phyloP scores from a whole-genome alignment of 345 rosid species.

The Syzygium oleosum region DNA sequence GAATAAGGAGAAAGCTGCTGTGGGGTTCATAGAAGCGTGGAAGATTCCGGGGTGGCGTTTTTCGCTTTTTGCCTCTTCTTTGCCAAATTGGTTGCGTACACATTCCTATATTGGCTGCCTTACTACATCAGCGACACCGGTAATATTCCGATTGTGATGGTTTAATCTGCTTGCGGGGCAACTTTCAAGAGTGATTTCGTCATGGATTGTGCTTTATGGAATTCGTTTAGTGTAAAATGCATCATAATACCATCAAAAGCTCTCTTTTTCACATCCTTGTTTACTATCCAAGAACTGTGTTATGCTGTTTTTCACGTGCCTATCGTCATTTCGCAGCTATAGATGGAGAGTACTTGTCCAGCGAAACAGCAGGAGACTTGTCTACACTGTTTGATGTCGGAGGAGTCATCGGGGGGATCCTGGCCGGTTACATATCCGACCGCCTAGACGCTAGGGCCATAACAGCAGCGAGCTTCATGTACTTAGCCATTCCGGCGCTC shows the following conservation, averaged over 20 bases:
- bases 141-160: neutral
- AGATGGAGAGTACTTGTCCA: constrained; percentile 67
- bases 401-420: constrained; percentile 88
- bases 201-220: neutral
- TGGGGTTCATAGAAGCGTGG: constrained; percentile 90
- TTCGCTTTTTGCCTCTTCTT: constrained; percentile 94
- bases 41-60: constrained; percentile 93
- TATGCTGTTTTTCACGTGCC: neutral
- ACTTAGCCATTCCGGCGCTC: constrained; percentile 81
- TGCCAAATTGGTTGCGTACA: constrained; percentile 82
- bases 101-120: constrained; percentile 98
- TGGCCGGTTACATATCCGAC: constrained; percentile 91
- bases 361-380: constrained; percentile 69
- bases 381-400: constrained; percentile 92
- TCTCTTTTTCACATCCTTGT: neutral
- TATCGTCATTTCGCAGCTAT: constrained; percentile 43
- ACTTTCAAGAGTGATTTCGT: neutral
- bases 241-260: neutral
- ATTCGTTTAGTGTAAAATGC: neutral
- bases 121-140: constrained; percentile 92
- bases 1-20: constrained; percentile 32
- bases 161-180: neutral
- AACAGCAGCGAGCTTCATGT: constrained; percentile 86
- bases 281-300: neutral
- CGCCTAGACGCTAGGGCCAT: constrained; percentile 71